These are phyloP conservation scores for Tubosaeta sp. DNA, from an alignment of 768 basidiomycete species.

Conservation along the genomic window DNA sequence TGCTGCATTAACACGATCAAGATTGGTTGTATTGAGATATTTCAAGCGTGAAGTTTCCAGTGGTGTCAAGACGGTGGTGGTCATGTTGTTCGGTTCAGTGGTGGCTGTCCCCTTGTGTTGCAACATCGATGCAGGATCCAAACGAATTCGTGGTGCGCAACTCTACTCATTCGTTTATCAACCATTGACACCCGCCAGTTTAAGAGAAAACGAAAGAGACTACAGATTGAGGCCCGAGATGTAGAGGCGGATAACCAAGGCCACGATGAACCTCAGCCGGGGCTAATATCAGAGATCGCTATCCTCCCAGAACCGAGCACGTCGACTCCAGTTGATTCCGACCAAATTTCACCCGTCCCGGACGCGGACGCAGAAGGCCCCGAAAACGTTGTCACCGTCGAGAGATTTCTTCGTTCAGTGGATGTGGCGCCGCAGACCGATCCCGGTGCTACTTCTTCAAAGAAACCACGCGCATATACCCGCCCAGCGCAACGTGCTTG, in stretches of 20 bases:
- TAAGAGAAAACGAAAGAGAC: constrained; percentile 26
- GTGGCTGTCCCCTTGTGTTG: too few relatives aligned
- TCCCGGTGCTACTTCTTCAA: neutral
- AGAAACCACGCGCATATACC: constrained; percentile 18
- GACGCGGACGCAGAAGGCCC: neutral
- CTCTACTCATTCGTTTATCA: neutral
- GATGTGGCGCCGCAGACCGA: neutral
- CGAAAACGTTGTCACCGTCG: constrained; percentile 21
- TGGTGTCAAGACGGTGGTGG: too few relatives aligned
- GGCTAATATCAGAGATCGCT: constrained; percentile 18
- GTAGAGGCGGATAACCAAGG: neutral
- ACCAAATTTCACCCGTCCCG: neutral
- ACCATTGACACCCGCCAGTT: constrained; percentile 11
- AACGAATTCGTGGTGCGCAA: constrained; percentile 25
- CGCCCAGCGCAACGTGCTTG: neutral
- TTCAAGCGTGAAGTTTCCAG: too few relatives aligned
- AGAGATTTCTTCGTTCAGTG: constrained; percentile 20
- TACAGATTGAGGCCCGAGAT: constrained; percentile 2
- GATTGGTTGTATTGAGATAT: too few relatives aligned
- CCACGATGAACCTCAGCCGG: neutral
- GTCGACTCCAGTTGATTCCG: neutral
- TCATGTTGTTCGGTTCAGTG: neutral
- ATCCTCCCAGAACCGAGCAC: constrained; percentile 7
- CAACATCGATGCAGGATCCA: constrained; percentile 5
- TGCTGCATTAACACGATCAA: too few relatives aligned